Evolutionary conservation across 2,329 filamentous ascomycete species (phyloP), one percentile per base, ranked within the genome.

Genomic region (Colletotrichum simmondsii): DNA sequence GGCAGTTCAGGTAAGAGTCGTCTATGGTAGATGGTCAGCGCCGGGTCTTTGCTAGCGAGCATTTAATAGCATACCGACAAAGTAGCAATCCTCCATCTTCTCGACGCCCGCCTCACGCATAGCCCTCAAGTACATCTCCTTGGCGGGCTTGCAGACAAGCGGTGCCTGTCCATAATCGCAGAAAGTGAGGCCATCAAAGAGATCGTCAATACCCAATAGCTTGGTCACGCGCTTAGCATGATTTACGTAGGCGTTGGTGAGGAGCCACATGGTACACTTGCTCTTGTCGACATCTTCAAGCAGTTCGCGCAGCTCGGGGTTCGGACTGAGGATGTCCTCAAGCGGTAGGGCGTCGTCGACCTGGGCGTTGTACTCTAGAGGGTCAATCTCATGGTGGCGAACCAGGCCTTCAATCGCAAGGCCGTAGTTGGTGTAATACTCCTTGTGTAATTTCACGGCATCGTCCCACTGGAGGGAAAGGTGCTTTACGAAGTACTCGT

Each of bases 391-490:
- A 85, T 99, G 97, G 83, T 98, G 94, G 11, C 95, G 92, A 49
- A 98, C 94, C 1, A 99, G 89, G 1, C 97, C 97, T 84, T 98
- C 95, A 75, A 99, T 97, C 35, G 97, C 97, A n/a, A 99, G 90
- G 35, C 97, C 97, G 81, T 99, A 99, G 81, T 94, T 95, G 79
- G 92, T 93, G 86, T 98, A 99, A 86, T 99, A 99, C 78, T 95
- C 94, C 81, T 91, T 88, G 83, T 98, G 97, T 30, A 99, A 90
- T 78, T 92, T 89, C 73, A 91, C 91, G n/a, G 97, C 97, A 72
- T 98, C 96, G 67, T 94, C 88, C 77, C 88, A 87, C 1, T 90
- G 88, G 2, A 98, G 86, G 26, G 91, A 89, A 4, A 98, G 90
- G 81, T 98, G 95, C 65, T 87, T 87, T 63, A 86, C 81, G 76